Evolutionary conservation across 2,329 filamentous ascomycete species (phyloP).

Genomic region (Curvularia hawaiiensis): DNA sequence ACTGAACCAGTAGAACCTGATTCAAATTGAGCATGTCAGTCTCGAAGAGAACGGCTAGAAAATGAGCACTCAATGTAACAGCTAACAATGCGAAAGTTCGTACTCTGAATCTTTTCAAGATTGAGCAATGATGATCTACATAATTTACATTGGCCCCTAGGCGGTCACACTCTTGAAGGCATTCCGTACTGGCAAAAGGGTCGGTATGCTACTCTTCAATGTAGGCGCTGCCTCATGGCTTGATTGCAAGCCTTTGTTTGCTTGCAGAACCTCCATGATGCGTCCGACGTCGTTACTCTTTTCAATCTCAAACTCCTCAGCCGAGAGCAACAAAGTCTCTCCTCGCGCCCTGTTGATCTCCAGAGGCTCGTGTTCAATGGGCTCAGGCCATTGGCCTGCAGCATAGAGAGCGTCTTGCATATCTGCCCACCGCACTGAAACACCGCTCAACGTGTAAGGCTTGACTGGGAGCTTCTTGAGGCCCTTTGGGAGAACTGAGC

Average conservation of each 20-base stretch:
- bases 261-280: conserved; percentile 13
- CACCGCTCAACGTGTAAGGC: conserved; percentile 33
- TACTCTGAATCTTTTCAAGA: neutral
- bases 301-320: conserved; percentile 29
- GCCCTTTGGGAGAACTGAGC: conserved; percentile 29
- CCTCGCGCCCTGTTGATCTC: conserved; percentile 19
- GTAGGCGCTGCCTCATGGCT: conserved; percentile 1
- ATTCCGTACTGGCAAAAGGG: conserved; percentile 24
- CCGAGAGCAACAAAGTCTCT: conserved; percentile 20
- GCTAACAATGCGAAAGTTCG: too few relatives aligned
- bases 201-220: conserved; percentile 6
- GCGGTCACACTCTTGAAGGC: conserved; percentile 26
- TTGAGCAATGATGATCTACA: conserved; percentile 1
- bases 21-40: neutral
- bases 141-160: conserved; percentile 14
- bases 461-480: conserved; percentile 25
- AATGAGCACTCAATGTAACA: neutral
- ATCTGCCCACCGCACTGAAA: conserved; percentile 43
- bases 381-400: conserved; percentile 25
- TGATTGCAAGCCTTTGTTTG: neutral
- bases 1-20: neutral
- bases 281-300: conserved; percentile 23
- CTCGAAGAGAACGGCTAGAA: neutral
- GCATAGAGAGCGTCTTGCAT: conserved; percentile 40
- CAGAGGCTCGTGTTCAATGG: conserved; percentile 31